Conservation (phyloP, 768 basidiomycete genomes). For the Royoungia palumana region DNA sequence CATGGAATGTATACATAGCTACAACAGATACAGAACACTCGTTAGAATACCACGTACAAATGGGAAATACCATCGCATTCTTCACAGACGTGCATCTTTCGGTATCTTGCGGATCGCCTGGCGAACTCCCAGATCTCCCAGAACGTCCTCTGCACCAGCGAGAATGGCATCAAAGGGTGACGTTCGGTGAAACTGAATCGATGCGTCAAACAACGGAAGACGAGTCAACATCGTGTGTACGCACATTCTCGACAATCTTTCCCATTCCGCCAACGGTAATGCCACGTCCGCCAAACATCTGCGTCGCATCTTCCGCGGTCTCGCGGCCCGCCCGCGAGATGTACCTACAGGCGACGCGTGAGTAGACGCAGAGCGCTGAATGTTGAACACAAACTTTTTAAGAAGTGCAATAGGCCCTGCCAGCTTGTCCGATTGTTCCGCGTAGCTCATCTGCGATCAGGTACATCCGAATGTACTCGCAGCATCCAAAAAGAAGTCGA, state of each 20-base stretch:
- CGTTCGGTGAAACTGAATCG: slow-evolving; percentile 68
- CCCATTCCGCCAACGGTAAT: slow-evolving; percentile 89
- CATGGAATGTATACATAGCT: slow-evolving; percentile 8
- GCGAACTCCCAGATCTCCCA: slow-evolving; percentile 71
- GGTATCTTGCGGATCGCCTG: slow-evolving; percentile 74
- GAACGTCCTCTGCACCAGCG: slow-evolving; percentile 73
- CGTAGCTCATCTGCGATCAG: slow-evolving; percentile 70
- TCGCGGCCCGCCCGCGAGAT: slow-evolving; percentile 54
- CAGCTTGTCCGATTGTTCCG: slow-evolving; percentile 77
- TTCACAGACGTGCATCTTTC: slow-evolving; percentile 41
- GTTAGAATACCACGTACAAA: not conserved
- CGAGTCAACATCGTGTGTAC: slow-evolving; percentile 18
- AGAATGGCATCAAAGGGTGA: slow-evolving; percentile 83
- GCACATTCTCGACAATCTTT: slow-evolving; percentile 73
- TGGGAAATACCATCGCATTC: not conserved
- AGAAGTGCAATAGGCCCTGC: slow-evolving; percentile 87
- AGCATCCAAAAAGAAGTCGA: not conserved
- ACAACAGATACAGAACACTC: not conserved
- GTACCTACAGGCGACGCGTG: slow-evolving; percentile 42
- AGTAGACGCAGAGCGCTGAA: not conserved
- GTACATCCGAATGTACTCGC: not conserved
- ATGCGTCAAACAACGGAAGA: not conserved
- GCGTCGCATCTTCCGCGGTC: slow-evolving; percentile 66
- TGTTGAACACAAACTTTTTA: slow-evolving; percentile 62
- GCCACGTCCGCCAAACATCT: slow-evolving; percentile 87